These are phyloP conservation scores for Tricholoma sp. DNA, from an alignment of 768 basidiomycete genomes.

Conservation along the genomic window DNA sequence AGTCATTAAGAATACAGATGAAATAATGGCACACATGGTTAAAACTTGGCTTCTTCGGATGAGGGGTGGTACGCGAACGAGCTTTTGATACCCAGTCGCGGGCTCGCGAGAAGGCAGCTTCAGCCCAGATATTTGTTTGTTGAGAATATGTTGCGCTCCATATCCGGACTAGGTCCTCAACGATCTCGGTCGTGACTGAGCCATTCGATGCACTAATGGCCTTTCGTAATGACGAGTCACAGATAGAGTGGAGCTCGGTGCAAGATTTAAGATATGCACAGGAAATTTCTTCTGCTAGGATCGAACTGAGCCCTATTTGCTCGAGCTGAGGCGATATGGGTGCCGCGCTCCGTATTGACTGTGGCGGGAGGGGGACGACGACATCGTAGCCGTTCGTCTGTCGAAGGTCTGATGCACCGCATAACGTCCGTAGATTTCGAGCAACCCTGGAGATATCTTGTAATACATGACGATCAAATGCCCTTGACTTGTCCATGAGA, in stretches of 20 bases:
- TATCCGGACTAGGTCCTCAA: background rate
- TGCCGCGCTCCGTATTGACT: background rate
- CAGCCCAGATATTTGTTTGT: slow-evolving; percentile 5
- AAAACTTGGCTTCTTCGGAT: slow-evolving; percentile 12
- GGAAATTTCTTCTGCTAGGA: background rate
- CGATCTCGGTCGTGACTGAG: background rate
- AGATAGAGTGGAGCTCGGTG: background rate
- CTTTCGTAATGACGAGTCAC: slow-evolving; percentile 3
- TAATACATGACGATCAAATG: background rate
- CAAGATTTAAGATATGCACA: slow-evolving; percentile 2
- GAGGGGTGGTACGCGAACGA: background rate
- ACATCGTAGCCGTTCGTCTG: background rate
- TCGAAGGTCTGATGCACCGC: too few species aligned
- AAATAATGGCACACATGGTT: slow-evolving; percentile 16
- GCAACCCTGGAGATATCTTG: background rate
- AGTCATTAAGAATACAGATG: background rate
- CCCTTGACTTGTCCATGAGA: too few species aligned
- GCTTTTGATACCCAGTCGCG: background rate
- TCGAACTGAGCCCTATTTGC: slow-evolving; percentile 1
- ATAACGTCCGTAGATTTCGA: background rate
- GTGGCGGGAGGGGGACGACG: background rate
- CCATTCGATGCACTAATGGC: background rate
- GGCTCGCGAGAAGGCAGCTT: slow-evolving; percentile 1
- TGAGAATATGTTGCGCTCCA: background rate
- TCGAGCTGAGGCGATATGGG: background rate